Base-by-base conservation (phyloP, 352 stramenopile species). In the Phytopythium montanum region DNA sequence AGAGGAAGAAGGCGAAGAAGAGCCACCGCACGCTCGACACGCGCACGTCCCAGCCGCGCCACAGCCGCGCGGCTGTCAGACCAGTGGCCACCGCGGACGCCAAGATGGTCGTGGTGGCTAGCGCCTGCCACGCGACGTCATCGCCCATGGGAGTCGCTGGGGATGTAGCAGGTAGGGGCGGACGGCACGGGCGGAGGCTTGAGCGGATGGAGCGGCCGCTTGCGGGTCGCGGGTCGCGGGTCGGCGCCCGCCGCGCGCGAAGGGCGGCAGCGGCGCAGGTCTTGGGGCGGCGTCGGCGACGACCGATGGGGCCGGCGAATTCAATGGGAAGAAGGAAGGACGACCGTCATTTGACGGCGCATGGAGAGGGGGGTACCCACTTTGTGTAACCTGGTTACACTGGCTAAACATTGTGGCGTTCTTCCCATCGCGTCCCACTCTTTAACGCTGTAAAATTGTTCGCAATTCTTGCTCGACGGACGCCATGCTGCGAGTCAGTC, bases 1-100 rank as follows among this genome's bases (percentile, higher is more conserved):
- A 83, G 5, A 82, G 29, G 61, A 88, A 85, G 41, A 88, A 85
- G 53, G 73, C 25, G 55, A 78, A 80, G 57, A 88, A 88, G 49
- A 88, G 68, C 75, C 75, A 88, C 13, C 78, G 75, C 16, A 87
- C 77, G 23, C 75, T 81, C 10, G 74, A 81, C 16, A 78, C 69
- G 21, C 73, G 68, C 26, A 86, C 60, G 59, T 83, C 73, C 73
- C 73, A 83, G 56, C 65, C 65, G 36, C 64, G 66, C 16, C 66
- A 69, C 25, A 84, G 70, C 44, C 66, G 72, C 56, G 79, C 59
- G 50, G 71, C 72, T 19, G 72, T 79, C 59, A 75, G 68, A 13
- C 69, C 69, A 16, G 75, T 77, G 34, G 75, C 61, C 14, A 72
- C 51, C 48, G 64, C 74, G 34, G 74, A 83, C 39, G 73, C 48